phyloP scores from a whole-genome alignment of 805 yeast genomes.

The Brettanomyces sp. region DNA sequence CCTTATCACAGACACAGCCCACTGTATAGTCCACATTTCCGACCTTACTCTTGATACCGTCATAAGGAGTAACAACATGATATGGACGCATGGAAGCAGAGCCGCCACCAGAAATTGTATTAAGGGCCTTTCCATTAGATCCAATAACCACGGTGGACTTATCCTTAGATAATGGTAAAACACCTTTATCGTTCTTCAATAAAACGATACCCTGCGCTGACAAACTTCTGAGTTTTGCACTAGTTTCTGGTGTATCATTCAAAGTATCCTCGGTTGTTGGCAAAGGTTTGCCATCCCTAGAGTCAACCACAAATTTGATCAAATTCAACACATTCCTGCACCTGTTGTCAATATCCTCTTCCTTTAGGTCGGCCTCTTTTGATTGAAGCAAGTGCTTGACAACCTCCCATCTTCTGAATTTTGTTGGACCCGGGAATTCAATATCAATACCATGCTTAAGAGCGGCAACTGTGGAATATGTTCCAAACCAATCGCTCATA shows the following conservation, averaged over 20 bases:
- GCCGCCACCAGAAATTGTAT: conserved; percentile 46
- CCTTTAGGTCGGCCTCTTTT: conserved; percentile 11
- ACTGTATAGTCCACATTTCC: conserved; percentile 21
- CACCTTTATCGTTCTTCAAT: conserved; percentile 40
- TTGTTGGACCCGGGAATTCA: conserved; percentile 53
- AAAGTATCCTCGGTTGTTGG: conserved; percentile 27
- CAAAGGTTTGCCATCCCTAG: conserved; percentile 30
- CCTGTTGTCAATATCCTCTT: conserved; percentile 33
- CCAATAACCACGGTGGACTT: conserved; percentile 45
- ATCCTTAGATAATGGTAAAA: conserved; percentile 37
- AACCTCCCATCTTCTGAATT: conserved; percentile 1
- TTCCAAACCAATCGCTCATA: conserved; percentile 62
- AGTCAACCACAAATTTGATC: conserved; percentile 32
- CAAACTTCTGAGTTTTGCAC: conserved; percentile 31
- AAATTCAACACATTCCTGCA: conserved; percentile 38
- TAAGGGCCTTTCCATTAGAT: conserved; percentile 43
- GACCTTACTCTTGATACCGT: conserved; percentile 12
- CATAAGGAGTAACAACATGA: conserved; percentile 10
- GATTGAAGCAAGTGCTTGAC: conserved; percentile 1
- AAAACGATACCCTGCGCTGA: conserved; percentile 48
- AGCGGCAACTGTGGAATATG: conserved; percentile 36
- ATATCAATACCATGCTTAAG: conserved; percentile 49
- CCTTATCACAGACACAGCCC: conserved; percentile 24
- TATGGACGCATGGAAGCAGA: conserved; percentile 35
- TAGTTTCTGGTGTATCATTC: conserved; percentile 40